These are phyloP conservation scores for Leptographium procerum DNA, from an alignment of 2,329 filamentous ascomycete species.

Conservation along the genomic window DNA sequence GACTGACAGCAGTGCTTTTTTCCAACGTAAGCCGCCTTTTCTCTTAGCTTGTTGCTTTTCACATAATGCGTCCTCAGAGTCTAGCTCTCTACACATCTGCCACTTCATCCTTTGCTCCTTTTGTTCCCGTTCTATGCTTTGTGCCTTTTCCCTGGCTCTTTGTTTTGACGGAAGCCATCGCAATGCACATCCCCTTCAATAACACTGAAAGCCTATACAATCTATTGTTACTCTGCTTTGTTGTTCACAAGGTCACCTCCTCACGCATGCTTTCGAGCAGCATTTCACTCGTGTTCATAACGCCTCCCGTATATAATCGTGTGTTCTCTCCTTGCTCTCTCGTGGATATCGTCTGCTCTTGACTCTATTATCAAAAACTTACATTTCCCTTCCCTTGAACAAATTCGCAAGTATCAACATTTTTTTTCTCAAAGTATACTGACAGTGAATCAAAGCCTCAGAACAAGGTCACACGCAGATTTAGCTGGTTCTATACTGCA, in stretches of 20 bases:
- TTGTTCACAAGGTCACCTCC: not conserved
- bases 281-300: not conserved
- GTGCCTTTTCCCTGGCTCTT: not conserved
- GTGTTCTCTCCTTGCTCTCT: not conserved
- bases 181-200: not conserved
- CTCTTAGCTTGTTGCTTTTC: not conserved
- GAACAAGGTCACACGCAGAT: not conserved
- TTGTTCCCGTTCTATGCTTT: not conserved
- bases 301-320: not conserved
- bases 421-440: not conserved
- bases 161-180: not conserved
- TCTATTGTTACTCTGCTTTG: not conserved
- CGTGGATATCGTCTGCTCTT: no score
- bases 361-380: no score
- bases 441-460: not conserved
- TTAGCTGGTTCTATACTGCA: constrained; percentile 20
- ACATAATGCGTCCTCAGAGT: not conserved
- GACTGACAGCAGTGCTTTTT: not conserved
- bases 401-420: no score
- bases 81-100: not conserved
- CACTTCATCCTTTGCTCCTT: not conserved
- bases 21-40: not conserved
- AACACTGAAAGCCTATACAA: not conserved
- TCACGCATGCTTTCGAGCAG: not conserved
- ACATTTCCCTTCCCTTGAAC: no score